Evolutionary conservation across 140 eudicot genomes (phyloP).

Genomic region (Bidens hawaiensis): DNA sequence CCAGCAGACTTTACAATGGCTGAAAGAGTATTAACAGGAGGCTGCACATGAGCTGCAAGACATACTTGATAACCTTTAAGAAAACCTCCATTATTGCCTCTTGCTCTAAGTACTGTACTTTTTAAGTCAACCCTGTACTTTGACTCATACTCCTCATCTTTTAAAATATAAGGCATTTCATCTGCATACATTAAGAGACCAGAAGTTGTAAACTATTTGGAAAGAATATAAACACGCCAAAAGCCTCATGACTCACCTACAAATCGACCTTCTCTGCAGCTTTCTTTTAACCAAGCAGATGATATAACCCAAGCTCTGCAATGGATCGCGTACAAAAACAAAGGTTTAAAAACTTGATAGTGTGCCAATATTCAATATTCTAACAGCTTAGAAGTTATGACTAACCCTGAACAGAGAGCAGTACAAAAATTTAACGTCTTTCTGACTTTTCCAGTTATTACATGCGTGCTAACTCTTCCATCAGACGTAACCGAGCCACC

Average conservation of each 20-base stretch:
- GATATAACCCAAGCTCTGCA: constrained; percentile 88
- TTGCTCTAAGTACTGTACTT: constrained; percentile 57
- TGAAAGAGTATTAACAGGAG: constrained; percentile 53
- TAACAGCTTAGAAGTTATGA: background rate
- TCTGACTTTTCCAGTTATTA: constrained; percentile 82
- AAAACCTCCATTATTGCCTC: constrained; percentile 45
- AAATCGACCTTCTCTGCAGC: constrained; percentile 65
- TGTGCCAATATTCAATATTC: background rate
- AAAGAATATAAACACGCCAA: background rate
- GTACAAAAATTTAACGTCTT: constrained; percentile 82
- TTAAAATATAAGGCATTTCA: constrained; percentile 60
- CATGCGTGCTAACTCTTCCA: constrained; percentile 74
- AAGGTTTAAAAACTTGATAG: too few species aligned
- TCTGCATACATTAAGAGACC: constrained; percentile 37
- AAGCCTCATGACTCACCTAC: constrained; percentile 57
- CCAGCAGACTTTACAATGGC: constrained; percentile 80
- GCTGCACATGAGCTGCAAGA: constrained; percentile 67
- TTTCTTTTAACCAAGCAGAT: constrained; percentile 83
- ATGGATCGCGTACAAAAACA: background rate
- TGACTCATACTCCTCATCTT: constrained; percentile 58
- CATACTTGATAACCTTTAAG: constrained; percentile 69
- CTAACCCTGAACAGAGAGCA: constrained; percentile 96
- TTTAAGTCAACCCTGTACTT: constrained; percentile 58
- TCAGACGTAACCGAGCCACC: constrained; percentile 72
- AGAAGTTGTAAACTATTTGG: background rate